A percentile compares a stretch with the other conserved stretches of the same genome.
phyloP scores from a whole-genome alignment of 257 asterid species.

The Orobanche coerulescens region DNA sequence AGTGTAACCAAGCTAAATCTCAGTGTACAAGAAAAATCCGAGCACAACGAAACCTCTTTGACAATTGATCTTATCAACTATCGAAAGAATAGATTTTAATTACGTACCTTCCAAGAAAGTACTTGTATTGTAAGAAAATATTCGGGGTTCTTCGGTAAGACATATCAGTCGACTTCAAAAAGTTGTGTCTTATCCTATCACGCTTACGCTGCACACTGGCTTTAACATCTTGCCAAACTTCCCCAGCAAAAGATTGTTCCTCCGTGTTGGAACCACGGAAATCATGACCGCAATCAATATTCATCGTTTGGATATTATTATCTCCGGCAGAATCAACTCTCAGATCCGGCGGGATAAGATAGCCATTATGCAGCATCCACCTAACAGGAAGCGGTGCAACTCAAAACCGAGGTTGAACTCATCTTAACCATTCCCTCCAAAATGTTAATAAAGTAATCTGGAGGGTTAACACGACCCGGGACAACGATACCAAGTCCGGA shows the following conservation, averaged over 20 bases:
- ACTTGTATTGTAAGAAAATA: slow-evolving; percentile 38
- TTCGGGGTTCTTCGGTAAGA: slow-evolving; percentile 48
- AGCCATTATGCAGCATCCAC: slow-evolving; percentile 55
- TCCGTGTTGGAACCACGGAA: slow-evolving; percentile 25
- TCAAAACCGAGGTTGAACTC: slow-evolving; percentile 38
- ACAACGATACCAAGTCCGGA: slow-evolving; percentile 38
- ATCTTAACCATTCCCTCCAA: slow-evolving; percentile 56
- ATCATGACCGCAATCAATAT: slow-evolving; percentile 20
- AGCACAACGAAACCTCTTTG: too few species aligned
- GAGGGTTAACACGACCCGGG: slow-evolving; percentile 56
- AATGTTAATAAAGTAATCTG: slow-evolving; percentile 52
- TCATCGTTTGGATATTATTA: slow-evolving; percentile 14
- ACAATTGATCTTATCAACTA: too few species aligned
- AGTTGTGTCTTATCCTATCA: slow-evolving; percentile 38
- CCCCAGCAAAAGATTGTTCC: slow-evolving; percentile 51
- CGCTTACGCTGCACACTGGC: slow-evolving; percentile 40
- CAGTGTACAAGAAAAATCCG: too few species aligned
- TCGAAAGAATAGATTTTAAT: not conserved
- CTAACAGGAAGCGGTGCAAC: slow-evolving; percentile 46
- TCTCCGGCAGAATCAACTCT: slow-evolving; percentile 24
- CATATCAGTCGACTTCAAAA: slow-evolving; percentile 38
- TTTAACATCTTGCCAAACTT: slow-evolving; percentile 53
- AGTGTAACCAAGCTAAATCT: too few species aligned
- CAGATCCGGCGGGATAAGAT: slow-evolving; percentile 49
- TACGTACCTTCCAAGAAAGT: slow-evolving; percentile 43